Evolutionary conservation across 352 stramenopile genomes (phyloP), one percentile per base, ranked within the genome.

Genomic region (Plasmopara viticola): DNA sequence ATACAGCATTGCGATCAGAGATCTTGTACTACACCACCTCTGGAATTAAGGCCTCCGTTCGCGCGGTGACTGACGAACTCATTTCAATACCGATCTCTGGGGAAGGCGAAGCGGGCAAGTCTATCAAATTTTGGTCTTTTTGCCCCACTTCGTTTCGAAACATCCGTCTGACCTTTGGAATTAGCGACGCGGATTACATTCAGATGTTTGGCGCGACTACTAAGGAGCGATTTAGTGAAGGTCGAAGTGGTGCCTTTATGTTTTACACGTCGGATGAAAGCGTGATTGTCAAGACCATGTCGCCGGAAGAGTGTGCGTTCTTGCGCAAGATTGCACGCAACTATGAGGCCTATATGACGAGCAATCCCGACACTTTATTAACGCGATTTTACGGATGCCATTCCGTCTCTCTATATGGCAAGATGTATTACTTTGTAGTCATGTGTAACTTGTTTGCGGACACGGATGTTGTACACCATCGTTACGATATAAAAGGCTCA

Each of bases 341-440:
- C 53, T 97, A 96, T 62, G 82, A 86, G 39, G 70, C 74, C 10
- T 94, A 96, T 66, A 83, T 96, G 60, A 79, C 76, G 0, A 71
- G 73, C 29, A 90, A 96, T 63, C 78, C 66, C 6, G 78, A 87
- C 50, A 94, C 79, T 6, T 69, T 96, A 30, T 49, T 96, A 25
- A 95, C 82, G 18, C 86, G 86, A 1, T 96, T 96, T 55, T 94
- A 94, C 52, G 88, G 88, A 7, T 95, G 84, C 56, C 88, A 97
- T 60, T 75, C 78, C 1, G 81, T 97, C 15, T 79, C 71, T 10
- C 54, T 97, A 64, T 96, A 96, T 56, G 86, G 87, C 28, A 91
- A 94, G 42, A 91, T 87, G 68, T 95, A 95, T 68, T 93, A 90
- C 64, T 97, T 97, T 53, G 85, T 96, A 15, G 88, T 97, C 28